A percentile compares a stretch with the other conserved stretches of the same genome.
Conservation (phyloP, 768 basidiomycete genomes). For the Hericium rajendrae region DNA sequence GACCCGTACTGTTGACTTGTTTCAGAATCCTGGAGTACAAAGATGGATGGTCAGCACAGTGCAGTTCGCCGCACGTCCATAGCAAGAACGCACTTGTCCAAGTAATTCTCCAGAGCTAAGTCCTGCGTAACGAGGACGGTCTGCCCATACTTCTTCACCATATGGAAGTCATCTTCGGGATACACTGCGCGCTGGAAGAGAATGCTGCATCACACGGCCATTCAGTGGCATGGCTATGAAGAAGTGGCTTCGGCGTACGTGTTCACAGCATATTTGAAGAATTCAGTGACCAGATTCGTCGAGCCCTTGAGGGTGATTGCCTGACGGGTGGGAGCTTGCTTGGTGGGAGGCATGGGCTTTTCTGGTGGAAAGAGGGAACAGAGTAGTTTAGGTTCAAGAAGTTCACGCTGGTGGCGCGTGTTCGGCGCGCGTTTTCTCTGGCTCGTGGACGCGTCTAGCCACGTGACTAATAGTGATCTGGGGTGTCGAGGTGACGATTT, state of each 20-base stretch:
- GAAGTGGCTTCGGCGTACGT: slow-evolving; percentile 46
- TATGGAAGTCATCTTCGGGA: slow-evolving; percentile 96
- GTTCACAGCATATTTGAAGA: slow-evolving; percentile 99
- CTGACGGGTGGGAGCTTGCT: slow-evolving; percentile 45
- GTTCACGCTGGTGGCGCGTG: neutral
- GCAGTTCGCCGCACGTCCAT: neutral
- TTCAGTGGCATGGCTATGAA: neutral
- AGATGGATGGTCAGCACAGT: slow-evolving; percentile 1
- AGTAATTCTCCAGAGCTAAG: slow-evolving; percentile 84
- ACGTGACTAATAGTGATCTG: neutral
- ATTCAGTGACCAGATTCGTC: slow-evolving; percentile 88
- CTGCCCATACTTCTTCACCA: slow-evolving; percentile 99
- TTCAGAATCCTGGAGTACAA: slow-evolving; percentile 59
- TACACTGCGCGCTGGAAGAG: slow-evolving; percentile 96
- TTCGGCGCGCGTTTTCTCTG: neutral
- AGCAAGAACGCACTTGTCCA: slow-evolving; percentile 50
- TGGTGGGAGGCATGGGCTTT: slow-evolving; percentile 29
- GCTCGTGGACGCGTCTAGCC: neutral
- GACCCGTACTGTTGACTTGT: slow-evolving; percentile 78
- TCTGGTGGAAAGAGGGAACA: neutral
- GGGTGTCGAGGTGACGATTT: too few relatives aligned
- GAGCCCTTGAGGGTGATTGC: slow-evolving; percentile 95
- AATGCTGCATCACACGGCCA: slow-evolving; percentile 49
- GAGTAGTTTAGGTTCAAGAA: neutral
- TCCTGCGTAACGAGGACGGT: slow-evolving; percentile 93